Percentiles rank a stretch among this genome's conserved stretches.
Evolutionary conservation across 2,329 filamentous ascomycete genomes (phyloP).

Genomic region (Ampelomyces quisqualis): DNA sequence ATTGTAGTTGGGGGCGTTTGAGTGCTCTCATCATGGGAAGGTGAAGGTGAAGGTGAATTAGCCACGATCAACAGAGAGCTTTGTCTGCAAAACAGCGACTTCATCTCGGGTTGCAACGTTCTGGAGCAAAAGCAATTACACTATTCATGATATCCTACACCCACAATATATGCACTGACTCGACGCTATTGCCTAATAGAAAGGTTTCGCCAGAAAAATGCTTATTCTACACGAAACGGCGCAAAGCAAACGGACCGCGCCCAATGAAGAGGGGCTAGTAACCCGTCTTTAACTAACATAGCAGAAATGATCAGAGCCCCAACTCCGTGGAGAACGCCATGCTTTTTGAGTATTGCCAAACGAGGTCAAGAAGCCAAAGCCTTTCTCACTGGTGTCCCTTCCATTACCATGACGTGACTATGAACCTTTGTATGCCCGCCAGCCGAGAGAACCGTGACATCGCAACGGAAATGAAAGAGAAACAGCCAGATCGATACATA

Average conservation of each 20-base stretch:
- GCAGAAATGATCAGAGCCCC: conserved; percentile 6
- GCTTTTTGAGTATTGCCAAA: conserved; percentile 18
- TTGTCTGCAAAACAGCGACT: no score
- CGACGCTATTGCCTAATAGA: conserved; percentile 6
- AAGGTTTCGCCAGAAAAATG: conserved; percentile 22
- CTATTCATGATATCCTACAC: conserved; percentile 25
- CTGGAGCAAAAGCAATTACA: conserved; percentile 3
- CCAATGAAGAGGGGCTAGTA: conserved; percentile 8
- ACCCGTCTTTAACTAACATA: conserved; percentile 9
- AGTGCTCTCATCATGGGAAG: no score
- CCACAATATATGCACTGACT: conserved; percentile 23
- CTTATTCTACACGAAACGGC: conserved; percentile 23
- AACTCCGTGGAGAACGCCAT: conserved; percentile 17
- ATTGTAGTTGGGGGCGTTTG: no score
- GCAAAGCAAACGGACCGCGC: conserved; percentile 10
- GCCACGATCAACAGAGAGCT: no score
- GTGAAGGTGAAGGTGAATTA: no score
- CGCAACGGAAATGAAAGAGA: conserved; percentile 13
- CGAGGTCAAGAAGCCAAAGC: conserved; percentile 9
- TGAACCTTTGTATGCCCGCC: conserved; percentile 28
- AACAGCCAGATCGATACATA: conserved; percentile 11
- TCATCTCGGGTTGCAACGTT: no score
- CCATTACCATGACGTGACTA: conserved; percentile 12
- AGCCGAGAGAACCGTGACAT: conserved; percentile 24
- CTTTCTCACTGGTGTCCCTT: conserved; percentile 1